Base-by-base conservation (phyloP, 169 alveolate species). In the Eimeria praecox region DNA sequence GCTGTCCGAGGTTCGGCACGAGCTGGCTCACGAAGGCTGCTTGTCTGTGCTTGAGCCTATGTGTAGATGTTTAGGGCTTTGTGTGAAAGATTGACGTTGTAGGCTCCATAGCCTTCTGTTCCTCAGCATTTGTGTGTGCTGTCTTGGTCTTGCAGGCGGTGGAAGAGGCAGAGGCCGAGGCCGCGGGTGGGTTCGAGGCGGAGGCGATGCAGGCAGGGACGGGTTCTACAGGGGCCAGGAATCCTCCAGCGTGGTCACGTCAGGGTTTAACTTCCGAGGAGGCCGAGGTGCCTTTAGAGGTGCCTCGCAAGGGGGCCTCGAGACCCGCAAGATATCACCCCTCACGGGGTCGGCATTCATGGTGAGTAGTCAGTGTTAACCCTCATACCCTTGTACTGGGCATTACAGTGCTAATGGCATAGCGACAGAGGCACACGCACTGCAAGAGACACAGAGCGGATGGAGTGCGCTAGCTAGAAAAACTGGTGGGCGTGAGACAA, bases 151-250 rank as follows among this genome's bases (percentile, higher is more conserved):
- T 83, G 44, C 91, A 83, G 91, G 91, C 20, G 80, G 93, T 22
- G 93, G 93, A n/a, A 56, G 93, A 12, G 93, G 83, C 33, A 46
- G 93, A 9, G 93, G 93, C 30, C 27, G 93, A 38, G 93, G 93
- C 59, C 78, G 93, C 44, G 93, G 93, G 14, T 87, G 93, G 93
- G 64, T 87, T 20, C 93, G 93, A 14, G 92, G 92, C 1, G 93
- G 78, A 27, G 93, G 93, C 0, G 93, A 87, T 40, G 64, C 59
- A 40, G 82, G 66, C 40, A 69, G 93, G 14, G 93, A 87, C 40
- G 82, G 82, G 35, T 87, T 87, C 71, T 87, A 87, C 82, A 33
- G 93, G 49, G 93, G 93, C 44, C 93, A 56, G 42, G 59, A 56
- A 42, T 38, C 75, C 33, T 40, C 78, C 30, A 87, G 33, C 46